Evolutionary conservation across 176 grass and related monocot genomes (phyloP).

Genomic region (Cenchrus purpureus): DNA sequence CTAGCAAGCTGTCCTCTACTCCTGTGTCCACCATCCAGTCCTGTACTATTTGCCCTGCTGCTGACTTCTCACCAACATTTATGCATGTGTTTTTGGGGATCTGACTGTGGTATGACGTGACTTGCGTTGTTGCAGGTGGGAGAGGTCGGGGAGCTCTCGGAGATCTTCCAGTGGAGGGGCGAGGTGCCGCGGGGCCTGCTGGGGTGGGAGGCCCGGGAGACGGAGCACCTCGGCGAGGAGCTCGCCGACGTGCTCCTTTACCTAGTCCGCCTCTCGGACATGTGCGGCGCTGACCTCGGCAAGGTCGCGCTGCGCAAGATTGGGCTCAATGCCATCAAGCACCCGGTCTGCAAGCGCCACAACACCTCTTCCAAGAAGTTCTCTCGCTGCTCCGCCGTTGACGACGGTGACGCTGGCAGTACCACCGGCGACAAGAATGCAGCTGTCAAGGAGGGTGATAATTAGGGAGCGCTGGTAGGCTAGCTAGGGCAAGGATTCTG

Average conservation of each 20-base stretch:
- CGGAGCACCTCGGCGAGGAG: constrained; percentile 78
- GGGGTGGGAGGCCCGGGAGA: constrained; percentile 68
- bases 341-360: constrained; percentile 59
- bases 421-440: neutral
- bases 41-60: too few species aligned
- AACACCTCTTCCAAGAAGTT: constrained; percentile 66
- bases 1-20: neutral
- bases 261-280: constrained; percentile 73
- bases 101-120: neutral
- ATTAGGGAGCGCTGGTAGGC: too few species aligned
- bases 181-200: constrained; percentile 79
- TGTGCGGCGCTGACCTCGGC: constrained; percentile 71
- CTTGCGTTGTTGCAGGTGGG: constrained; percentile 54
- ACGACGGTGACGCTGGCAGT: neutral
- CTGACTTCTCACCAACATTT: neutral
- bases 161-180: constrained; percentile 90
- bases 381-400: constrained; percentile 9
- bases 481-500: too few species aligned
- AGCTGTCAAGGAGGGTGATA: neutral
- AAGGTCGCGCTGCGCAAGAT: constrained; percentile 69
- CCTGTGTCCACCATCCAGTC: too few species aligned
- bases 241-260: constrained; percentile 83
- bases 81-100: neutral
- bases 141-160: constrained; percentile 81
- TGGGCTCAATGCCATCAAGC: constrained; percentile 69